phyloP scores from a whole-genome alignment of 805 yeast genomes.

The Teunomyces panamensis region DNA sequence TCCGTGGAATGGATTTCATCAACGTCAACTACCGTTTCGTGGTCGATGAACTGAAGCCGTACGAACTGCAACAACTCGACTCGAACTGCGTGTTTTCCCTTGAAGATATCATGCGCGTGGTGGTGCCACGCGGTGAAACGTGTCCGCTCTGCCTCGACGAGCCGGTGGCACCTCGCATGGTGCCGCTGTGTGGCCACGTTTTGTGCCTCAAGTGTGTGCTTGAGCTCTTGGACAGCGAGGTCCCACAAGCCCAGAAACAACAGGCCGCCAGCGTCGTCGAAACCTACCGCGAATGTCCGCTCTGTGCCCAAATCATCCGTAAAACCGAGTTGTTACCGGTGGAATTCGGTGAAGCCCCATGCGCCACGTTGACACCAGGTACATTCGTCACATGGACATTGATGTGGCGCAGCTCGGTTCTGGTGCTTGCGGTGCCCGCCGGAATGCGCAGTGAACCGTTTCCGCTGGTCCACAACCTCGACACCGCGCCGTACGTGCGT shows the following conservation, averaged over 20 bases:
- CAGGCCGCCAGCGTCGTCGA: slow-evolving; percentile 36
- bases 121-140: slow-evolving; percentile 70
- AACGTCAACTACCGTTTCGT: slow-evolving; percentile 84
- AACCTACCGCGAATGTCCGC: slow-evolving; percentile 72
- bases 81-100: slow-evolving; percentile 73
- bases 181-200: slow-evolving; percentile 84
- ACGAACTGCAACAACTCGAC: slow-evolving; percentile 57
- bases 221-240: slow-evolving; percentile 60
- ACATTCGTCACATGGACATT: slow-evolving; percentile 58
- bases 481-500: slow-evolving; percentile 51
- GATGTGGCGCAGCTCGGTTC: slow-evolving; percentile 49
- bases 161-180: slow-evolving; percentile 92
- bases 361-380: slow-evolving; percentile 56
- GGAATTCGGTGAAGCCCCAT: slow-evolving; percentile 40
- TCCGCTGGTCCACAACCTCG: slow-evolving; percentile 50
- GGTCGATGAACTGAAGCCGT: slow-evolving; percentile 61
- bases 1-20: slow-evolving; percentile 61
- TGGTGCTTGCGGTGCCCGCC: slow-evolving; percentile 50
- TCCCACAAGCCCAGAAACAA: slow-evolving; percentile 36
- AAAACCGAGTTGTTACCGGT: slow-evolving; percentile 67
- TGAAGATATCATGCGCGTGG: slow-evolving; percentile 61
- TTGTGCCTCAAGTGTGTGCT: slow-evolving; percentile 82
- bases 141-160: slow-evolving; percentile 93
- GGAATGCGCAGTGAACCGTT: slow-evolving; percentile 38
- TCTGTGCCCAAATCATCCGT: slow-evolving; percentile 60